A percentile compares a stretch with the other conserved stretches of the same genome.
These are phyloP conservation scores for Cladosporium phlei DNA, from an alignment of 2,329 filamentous ascomycete species.

Conservation along the genomic window DNA sequence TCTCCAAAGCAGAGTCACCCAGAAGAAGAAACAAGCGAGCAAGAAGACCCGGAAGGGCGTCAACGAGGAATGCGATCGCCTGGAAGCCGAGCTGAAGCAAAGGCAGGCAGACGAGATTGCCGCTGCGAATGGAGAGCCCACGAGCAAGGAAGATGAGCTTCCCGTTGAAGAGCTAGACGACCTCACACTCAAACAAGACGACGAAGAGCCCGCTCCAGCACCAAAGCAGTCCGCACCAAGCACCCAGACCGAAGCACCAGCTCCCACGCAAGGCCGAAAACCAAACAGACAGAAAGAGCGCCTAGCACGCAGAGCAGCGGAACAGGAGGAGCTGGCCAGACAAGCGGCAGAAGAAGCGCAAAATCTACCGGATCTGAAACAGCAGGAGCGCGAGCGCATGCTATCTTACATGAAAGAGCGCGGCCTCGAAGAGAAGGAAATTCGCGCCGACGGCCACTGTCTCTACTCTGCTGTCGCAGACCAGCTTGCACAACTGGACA, in stretches of 20 bases:
- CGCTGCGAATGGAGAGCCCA: conserved; percentile 36
- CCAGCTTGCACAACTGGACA: conserved; percentile 55
- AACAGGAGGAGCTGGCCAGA: conserved; percentile 64
- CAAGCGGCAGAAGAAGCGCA: conserved; percentile 72
- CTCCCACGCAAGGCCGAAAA: conserved; percentile 46
- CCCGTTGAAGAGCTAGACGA: conserved; percentile 7
- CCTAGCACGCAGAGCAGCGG: conserved; percentile 80
- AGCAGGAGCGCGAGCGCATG: conserved; percentile 67
- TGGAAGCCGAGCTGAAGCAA: conserved; percentile 54
- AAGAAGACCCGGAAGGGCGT: conserved; percentile 65
- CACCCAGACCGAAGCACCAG: background rate
- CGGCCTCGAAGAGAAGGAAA: conserved; percentile 67
- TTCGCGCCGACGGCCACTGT: conserved; percentile 89
- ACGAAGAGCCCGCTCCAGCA: background rate
- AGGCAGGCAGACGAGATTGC: conserved; percentile 50
- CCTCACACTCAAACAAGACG: conserved; percentile 1
- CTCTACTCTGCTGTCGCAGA: conserved; percentile 88
- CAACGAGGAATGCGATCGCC: conserved; percentile 58
- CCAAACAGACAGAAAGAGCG: conserved; percentile 88
- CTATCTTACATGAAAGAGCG: conserved; percentile 58
- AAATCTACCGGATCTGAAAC: conserved; percentile 66
- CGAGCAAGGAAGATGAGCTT: conserved; percentile 1
- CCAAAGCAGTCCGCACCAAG: background rate
- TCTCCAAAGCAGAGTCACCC: conserved; percentile 76
- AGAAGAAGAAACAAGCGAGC: conserved; percentile 93